A percentile compares a stretch with the other conserved stretches of the same genome.
Evolutionary conservation across 2,329 filamentous ascomycete species (phyloP).

Genomic region (Aspergillus fumigatiaffinis): DNA sequence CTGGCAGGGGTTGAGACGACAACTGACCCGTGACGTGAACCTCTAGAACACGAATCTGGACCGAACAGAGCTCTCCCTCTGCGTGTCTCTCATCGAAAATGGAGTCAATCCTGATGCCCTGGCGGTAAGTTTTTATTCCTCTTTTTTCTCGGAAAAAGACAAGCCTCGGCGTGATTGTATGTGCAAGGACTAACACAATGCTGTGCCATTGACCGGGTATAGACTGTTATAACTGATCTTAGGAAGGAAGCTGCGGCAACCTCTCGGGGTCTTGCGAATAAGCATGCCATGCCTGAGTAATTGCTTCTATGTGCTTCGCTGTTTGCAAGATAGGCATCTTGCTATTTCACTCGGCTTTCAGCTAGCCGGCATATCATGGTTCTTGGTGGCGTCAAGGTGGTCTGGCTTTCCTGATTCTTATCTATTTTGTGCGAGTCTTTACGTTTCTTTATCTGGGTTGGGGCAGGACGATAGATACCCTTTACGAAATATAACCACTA

Average conservation of each 20-base stretch:
- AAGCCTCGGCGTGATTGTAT: not conserved
- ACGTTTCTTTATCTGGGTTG: conserved; percentile 1
- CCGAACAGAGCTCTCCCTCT: conserved; percentile 84
- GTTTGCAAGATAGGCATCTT: not conserved
- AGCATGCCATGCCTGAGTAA: conserved; percentile 16
- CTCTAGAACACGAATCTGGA: conserved; percentile 87
- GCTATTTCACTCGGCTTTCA: not conserved
- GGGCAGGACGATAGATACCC: conserved; percentile 18
- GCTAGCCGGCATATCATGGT: not conserved
- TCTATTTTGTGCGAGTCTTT: not conserved
- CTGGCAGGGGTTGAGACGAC: not conserved
- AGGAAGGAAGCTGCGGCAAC: conserved; percentile 36
- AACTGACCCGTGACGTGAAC: not conserved
- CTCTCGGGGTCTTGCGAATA: conserved; percentile 21
- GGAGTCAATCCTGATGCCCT: conserved; percentile 94
- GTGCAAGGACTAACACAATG: conserved; percentile 1
- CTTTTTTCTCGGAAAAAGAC: not conserved
- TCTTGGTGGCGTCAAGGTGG: not conserved
- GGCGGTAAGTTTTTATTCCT: conserved; percentile 60
- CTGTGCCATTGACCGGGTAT: conserved; percentile 6
- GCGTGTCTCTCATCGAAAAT: conserved; percentile 95
- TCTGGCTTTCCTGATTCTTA: not conserved
- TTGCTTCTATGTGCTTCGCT: not conserved
- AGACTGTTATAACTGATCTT: conserved; percentile 47
- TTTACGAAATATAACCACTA: not conserved